Evolutionary conservation across 306 rosid species (phyloP).

Genomic region (Casuarina cunninghamiana): DNA sequence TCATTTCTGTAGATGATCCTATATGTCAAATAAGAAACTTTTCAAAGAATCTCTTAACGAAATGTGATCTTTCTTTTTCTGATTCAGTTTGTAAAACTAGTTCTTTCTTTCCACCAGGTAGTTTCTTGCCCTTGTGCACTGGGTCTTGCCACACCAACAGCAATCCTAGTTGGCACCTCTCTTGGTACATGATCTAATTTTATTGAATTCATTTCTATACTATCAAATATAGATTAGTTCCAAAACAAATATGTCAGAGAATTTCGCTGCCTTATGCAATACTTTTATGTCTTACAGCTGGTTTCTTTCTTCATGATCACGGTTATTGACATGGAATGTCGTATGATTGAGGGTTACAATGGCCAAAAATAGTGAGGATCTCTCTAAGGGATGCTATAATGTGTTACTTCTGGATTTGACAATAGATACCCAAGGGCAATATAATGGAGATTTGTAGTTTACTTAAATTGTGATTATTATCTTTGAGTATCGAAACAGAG

Average conservation of each 20-base stretch:
- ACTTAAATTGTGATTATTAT: not conserved
- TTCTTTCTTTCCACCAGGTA: slow-evolving; percentile 55
- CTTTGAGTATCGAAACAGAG: not conserved
- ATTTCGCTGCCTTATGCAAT: not conserved
- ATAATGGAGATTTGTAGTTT: not conserved
- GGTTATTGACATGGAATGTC: not conserved
- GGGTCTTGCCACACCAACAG: slow-evolving; percentile 99
- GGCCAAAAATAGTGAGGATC: not conserved
- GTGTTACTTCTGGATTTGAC: not conserved
- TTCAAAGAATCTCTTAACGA: not conserved
- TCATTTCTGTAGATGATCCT: not conserved
- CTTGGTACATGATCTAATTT: slow-evolving; percentile 53
- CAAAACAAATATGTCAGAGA: slow-evolving; percentile 14
- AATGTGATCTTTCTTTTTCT: not conserved
- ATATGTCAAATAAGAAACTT: not conserved
- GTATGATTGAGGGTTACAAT: not conserved
- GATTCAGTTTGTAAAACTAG: not conserved
- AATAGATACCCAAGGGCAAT: not conserved
- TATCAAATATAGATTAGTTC: slow-evolving; percentile 9
- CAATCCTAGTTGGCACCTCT: slow-evolving; percentile 96
- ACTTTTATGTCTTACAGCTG: not conserved
- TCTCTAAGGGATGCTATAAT: not conserved
- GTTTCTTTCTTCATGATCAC: not conserved
- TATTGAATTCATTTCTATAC: slow-evolving; percentile 12
- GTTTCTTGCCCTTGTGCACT: slow-evolving; percentile 98